Evolutionary conservation across 1,284 basidiomycete genomes (phyloP).

Genomic region (Porodaedalea pini): DNA sequence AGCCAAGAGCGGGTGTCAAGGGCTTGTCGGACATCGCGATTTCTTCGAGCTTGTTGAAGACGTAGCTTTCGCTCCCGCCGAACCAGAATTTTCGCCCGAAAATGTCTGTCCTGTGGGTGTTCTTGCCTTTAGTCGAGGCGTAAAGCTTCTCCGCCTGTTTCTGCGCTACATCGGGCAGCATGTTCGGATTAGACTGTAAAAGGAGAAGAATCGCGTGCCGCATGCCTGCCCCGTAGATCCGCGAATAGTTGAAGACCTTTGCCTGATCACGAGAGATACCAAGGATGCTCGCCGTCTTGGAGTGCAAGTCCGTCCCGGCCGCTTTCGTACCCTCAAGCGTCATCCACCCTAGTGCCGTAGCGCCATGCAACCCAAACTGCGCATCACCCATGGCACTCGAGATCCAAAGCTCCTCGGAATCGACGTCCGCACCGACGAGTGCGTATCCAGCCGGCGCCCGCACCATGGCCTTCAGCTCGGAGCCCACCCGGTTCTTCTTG

Average conservation of each 20-base stretch:
- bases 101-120: constrained; percentile 65
- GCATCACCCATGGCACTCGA: constrained; percentile 98
- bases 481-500: constrained; percentile 95
- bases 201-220: constrained; percentile 89
- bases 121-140: constrained; percentile 90
- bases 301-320: constrained; percentile 94
- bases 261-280: constrained; percentile 94
- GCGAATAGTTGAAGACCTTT: constrained; percentile 99
- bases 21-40: constrained; percentile 88
- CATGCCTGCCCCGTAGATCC: constrained; percentile 98
- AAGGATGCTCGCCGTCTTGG: constrained; percentile 92
- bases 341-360: constrained; percentile 99
- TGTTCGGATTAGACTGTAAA: constrained; percentile 80
- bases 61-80: constrained; percentile 92
- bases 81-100: constrained; percentile 91
- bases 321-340: constrained; percentile 98
- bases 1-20: constrained; percentile 89
- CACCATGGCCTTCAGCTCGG: constrained; percentile 97
- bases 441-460: constrained; percentile 90
- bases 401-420: constrained; percentile 99
- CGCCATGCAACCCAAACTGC: constrained; percentile 96
- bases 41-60: constrained; percentile 99
- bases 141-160: constrained; percentile 85
- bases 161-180: constrained; percentile 78
- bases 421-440: constrained; percentile 97